phyloP scores from a whole-genome alignment of 2,329 filamentous ascomycete genomes.

The Paramyrothecium sp. region DNA sequence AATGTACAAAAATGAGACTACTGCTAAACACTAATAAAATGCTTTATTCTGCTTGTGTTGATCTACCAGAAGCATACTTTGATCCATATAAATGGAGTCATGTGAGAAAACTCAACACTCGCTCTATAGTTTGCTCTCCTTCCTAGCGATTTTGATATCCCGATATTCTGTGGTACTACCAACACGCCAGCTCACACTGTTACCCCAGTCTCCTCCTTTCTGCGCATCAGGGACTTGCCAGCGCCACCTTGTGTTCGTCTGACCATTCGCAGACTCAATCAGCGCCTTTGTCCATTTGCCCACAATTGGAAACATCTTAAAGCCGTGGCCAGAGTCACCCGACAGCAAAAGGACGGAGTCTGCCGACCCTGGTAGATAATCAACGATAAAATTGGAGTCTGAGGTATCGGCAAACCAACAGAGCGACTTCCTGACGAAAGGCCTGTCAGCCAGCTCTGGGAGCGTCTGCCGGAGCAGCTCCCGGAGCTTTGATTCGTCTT shows the following conservation, averaged over 20 bases:
- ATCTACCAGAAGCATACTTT: no score
- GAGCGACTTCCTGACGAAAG: slow-evolving; percentile 54
- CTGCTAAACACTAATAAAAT: no score
- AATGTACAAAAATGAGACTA: no score
- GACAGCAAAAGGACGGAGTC: slow-evolving; percentile 47
- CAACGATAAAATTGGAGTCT: slow-evolving; percentile 60
- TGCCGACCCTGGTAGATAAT: slow-evolving; percentile 51
- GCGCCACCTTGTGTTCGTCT: slow-evolving; percentile 45
- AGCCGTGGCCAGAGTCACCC: slow-evolving; percentile 61
- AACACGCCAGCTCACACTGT: slow-evolving; percentile 35
- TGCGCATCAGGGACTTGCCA: slow-evolving; percentile 40
- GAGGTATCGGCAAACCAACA: slow-evolving; percentile 64
- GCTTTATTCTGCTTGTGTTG: no score
- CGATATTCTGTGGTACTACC: slow-evolving; percentile 24
- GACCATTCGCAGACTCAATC: slow-evolving; percentile 36
- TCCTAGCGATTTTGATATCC: slow-evolving; percentile 8
- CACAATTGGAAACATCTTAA: slow-evolving; percentile 62
- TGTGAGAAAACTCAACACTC: no score
- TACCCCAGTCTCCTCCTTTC: slow-evolving; percentile 21
- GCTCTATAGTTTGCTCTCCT: no score
- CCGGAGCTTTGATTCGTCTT: slow-evolving; percentile 52
- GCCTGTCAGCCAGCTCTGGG: slow-evolving; percentile 50
- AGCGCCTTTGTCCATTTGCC: slow-evolving; percentile 52
- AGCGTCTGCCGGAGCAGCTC: slow-evolving; percentile 49
- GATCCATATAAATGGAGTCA: no score